Evolutionary conservation across 768 basidiomycete species (phyloP).

Genomic region (Rhodotorula sphaerocarpa): DNA sequence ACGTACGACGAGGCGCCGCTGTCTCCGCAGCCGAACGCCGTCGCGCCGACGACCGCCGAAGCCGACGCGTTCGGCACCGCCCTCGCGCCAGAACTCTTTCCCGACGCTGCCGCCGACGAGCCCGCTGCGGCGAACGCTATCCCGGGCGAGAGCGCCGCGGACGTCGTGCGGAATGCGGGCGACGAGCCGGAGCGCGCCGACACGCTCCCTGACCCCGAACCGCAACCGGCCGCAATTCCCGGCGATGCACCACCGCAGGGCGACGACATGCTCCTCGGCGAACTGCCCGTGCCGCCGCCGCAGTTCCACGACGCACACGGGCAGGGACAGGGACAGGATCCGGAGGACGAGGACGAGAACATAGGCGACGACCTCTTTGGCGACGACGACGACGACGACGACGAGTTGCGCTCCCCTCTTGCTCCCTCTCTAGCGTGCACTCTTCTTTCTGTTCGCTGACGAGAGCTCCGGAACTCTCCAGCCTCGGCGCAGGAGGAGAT

Average conservation of each 20-base stretch:
- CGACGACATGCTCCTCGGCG: neutral
- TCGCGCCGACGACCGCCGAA: slow-evolving; percentile 4
- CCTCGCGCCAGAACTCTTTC: slow-evolving; percentile 20
- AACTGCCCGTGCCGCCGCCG: neutral
- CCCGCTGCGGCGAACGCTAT: slow-evolving; percentile 9
- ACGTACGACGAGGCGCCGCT: slow-evolving; percentile 5
- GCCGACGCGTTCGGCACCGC: neutral
- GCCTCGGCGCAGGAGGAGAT: neutral
- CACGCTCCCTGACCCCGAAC: neutral
- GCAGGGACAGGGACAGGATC: neutral
- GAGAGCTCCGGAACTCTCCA: too few relatives aligned
- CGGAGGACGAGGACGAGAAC: slow-evolving; percentile 15
- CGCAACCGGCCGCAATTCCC: too few relatives aligned
- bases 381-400: slow-evolving; percentile 20
- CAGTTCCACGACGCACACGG: neutral
- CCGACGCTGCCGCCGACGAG: neutral
- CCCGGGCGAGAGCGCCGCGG: slow-evolving; percentile 20
- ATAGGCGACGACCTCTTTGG: slow-evolving; percentile 27
- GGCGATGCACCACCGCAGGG: too few relatives aligned
- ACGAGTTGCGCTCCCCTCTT: slow-evolving; percentile 17
- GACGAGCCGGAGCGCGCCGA: neutral
- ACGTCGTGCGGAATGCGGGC: neutral
- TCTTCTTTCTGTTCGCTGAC: neutral
- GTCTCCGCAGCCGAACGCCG: slow-evolving; percentile 11
- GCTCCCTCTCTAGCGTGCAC: neutral